Evolutionary conservation across 345 rosid species (phyloP).

Genomic region (Dovyalis caffra): DNA sequence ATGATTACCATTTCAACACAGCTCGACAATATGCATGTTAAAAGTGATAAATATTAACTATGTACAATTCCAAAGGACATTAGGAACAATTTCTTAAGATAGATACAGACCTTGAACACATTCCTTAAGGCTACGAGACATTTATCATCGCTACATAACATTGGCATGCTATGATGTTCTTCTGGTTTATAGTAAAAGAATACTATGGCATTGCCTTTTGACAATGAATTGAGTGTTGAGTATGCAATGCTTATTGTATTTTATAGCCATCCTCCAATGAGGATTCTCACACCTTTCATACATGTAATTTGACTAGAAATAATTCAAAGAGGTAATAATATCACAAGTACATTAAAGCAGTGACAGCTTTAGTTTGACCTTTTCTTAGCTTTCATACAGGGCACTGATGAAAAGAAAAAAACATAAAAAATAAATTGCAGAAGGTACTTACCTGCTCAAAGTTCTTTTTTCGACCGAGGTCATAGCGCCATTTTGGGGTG

Average conservation of each 20-base stretch:
- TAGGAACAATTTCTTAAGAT: neutral
- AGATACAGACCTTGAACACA: neutral
- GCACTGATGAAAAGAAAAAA: neutral
- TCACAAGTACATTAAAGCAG: neutral
- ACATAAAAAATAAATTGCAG: neutral
- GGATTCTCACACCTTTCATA: neutral
- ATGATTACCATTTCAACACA: neutral
- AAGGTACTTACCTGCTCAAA: conserved; percentile 72
- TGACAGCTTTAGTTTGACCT: neutral
- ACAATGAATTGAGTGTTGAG: neutral
- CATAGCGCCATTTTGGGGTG: conserved; percentile 88
- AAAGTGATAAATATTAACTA: neutral
- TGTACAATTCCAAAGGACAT: neutral
- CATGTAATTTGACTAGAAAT: neutral
- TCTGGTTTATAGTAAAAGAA: neutral
- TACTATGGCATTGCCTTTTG: neutral
- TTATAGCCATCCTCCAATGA: neutral
- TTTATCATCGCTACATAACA: neutral
- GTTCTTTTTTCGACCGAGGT: conserved; percentile 81
- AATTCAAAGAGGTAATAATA: neutral
- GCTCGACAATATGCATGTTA: neutral
- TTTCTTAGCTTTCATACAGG: neutral
- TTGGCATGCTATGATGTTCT: neutral
- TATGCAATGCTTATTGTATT: neutral
- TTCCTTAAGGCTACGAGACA: neutral